These are phyloP conservation scores for Dactylellina sp. DNA, from an alignment of 2,329 filamentous ascomycete species.

Conservation along the genomic window DNA sequence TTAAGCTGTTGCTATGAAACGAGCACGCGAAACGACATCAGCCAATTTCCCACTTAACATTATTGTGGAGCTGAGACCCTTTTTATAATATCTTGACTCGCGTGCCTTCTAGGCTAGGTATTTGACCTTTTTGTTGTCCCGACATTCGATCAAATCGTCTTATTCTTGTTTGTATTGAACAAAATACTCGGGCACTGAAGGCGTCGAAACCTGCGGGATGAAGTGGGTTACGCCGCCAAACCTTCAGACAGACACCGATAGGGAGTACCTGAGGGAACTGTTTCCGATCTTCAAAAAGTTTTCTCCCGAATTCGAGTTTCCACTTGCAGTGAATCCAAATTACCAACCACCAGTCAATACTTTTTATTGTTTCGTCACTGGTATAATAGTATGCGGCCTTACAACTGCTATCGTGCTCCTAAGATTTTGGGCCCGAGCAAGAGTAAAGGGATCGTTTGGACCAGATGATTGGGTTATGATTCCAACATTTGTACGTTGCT, in stretches of 20 bases:
- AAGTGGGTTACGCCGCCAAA: conserved; percentile 44
- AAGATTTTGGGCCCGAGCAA: conserved; percentile 31
- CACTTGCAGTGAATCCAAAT: conserved; percentile 22
- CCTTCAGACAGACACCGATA: conserved; percentile 46
- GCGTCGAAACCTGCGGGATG: not conserved
- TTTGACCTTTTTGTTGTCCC: no score
- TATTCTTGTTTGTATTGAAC: no score
- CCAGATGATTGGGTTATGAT: conserved; percentile 52
- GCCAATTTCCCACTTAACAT: not conserved
- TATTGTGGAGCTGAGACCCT: not conserved
- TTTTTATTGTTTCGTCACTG: conserved; percentile 44
- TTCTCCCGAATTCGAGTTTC: conserved; percentile 40
- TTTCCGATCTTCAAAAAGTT: conserved; percentile 37
- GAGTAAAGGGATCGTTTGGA: conserved; percentile 35
- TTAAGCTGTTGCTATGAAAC: not conserved
- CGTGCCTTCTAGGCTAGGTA: no score
- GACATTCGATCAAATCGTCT: no score
- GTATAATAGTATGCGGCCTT: conserved; percentile 31
- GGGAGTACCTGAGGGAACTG: conserved; percentile 32
- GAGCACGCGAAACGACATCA: not conserved
- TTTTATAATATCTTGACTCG: no score
- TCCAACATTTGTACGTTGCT: conserved; percentile 38
- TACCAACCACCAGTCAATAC: conserved; percentile 38
- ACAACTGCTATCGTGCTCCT: conserved; percentile 32
- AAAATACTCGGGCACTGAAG: no score